A percentile compares a stretch with the other conserved stretches of the same genome.
phyloP scores from a whole-genome alignment of 305 asterid species.

The Solanum hybrid region DNA sequence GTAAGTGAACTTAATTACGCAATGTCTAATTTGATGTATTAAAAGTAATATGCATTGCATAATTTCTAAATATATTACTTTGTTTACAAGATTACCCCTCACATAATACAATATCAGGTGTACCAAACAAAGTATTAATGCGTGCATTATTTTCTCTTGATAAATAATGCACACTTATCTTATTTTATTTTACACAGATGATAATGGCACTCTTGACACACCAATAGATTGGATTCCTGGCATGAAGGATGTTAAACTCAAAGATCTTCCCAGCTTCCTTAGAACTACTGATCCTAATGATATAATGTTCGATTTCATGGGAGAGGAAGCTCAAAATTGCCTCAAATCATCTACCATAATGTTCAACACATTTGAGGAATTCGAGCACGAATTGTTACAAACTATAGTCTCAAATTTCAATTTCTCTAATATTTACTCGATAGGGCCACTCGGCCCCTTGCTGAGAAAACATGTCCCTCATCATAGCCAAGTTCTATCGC shows the following conservation, averaged over 20 bases:
- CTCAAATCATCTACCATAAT: slow-evolving; percentile 37
- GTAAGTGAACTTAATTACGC: neutral
- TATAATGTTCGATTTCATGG: slow-evolving; percentile 42
- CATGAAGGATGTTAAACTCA: slow-evolving; percentile 23
- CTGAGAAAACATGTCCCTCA: neutral
- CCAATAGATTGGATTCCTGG: slow-evolving; percentile 39
- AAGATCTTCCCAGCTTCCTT: slow-evolving; percentile 46
- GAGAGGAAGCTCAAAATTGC: slow-evolving; percentile 40
- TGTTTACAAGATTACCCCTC: neutral
- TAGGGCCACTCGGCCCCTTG: neutral
- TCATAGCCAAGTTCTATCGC: neutral
- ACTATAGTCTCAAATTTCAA: neutral
- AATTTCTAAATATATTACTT: too few relatives aligned
- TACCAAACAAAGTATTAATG: too few relatives aligned
- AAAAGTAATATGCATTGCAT: neutral
- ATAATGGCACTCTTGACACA: slow-evolving; percentile 37
- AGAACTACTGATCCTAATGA: slow-evolving; percentile 42
- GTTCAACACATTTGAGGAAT: slow-evolving; percentile 42
- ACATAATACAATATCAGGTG: neutral
- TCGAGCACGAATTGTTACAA: slow-evolving; percentile 29
- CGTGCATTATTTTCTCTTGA: neutral
- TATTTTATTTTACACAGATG: slow-evolving; percentile 17
- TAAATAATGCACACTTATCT: neutral
- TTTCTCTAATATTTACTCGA: neutral
- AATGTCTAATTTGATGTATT: too few relatives aligned